phyloP scores from a whole-genome alignment of 2,329 filamentous ascomycete genomes.

The Aureobasidium sp. region DNA sequence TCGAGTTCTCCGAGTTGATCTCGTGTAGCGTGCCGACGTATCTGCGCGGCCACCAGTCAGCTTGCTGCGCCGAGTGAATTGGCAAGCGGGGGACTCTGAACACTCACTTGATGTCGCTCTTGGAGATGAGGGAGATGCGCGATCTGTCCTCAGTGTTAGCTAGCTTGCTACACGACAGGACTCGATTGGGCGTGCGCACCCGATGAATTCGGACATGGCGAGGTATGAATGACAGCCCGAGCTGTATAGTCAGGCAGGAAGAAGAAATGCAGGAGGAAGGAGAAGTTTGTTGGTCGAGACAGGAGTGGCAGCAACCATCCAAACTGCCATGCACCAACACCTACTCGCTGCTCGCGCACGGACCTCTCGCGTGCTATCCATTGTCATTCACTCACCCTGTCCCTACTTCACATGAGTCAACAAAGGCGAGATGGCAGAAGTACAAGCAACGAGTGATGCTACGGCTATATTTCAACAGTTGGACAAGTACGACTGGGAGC shows the following conservation, averaged over 20 bases:
- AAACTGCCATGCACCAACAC: neutral
- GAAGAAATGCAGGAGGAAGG: conserved; percentile 4
- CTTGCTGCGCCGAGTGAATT: neutral
- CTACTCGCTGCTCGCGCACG: neutral
- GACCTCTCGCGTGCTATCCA: neutral
- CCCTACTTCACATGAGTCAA: neutral
- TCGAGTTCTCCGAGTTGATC: conserved; percentile 95
- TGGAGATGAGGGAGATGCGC: conserved; percentile 92
- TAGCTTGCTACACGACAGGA: conserved; percentile 29
- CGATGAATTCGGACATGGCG: conserved; percentile 54
- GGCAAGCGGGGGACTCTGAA: conserved; percentile 14
- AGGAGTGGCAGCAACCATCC: neutral
- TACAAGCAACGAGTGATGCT: conserved; percentile 15
- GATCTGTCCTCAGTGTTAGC: conserved; percentile 47
- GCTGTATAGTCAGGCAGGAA: neutral
- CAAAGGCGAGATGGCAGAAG: conserved; percentile 18
- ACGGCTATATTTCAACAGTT: conserved; percentile 49
- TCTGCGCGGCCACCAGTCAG: conserved; percentile 40
- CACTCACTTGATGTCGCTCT: conserved; percentile 88
- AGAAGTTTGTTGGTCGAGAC: neutral
- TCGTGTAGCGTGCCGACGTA: conserved; percentile 94
- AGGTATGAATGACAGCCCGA: conserved; percentile 7
- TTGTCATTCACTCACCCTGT: neutral
- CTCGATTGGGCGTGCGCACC: conserved; percentile 40
- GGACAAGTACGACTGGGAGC: conserved; percentile 58